Evolutionary conservation across 2,329 filamentous ascomycete species (phyloP), one percentile per base, ranked within the genome.

Genomic region (Colletotrichum aenigma): DNA sequence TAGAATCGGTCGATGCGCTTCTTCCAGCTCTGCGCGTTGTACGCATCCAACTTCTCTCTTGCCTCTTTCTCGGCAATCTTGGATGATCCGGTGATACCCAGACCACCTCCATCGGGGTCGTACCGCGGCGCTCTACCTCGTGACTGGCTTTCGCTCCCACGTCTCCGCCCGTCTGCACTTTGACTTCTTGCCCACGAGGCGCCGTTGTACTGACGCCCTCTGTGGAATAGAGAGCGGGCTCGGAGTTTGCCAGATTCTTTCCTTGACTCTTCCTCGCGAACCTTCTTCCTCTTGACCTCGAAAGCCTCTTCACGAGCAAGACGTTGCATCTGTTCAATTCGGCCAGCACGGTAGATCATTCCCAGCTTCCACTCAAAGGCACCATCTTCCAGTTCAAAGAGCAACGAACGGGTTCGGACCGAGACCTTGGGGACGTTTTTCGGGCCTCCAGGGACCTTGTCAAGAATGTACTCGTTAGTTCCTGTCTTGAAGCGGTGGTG

Each of bases 321-420:
- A 24, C 97, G 91, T 83, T 98, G 97, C 82, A 94, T 93, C 84
- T 98, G 96, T 83, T 99, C 97, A 71, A 96, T 88, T 24, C 96
- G 89, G 1, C 97, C 97, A 61, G 95, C 92, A 36, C 96, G 93
- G 83, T 98, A 99, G 67, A 99, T 99, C 81, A 96, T 93, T 18
- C 96, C 95, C 12, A 99, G 88, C 82, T 98, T 98, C 95, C 96
- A 99, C 83, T 99, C 97, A 81, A 99, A 99, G 0, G 95, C 94
- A 66, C 97, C 96, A 82, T 99, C 97, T 85, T 99, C 97, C 43
- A 99, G 89, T 81, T 98, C 96, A 75, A 99, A 96, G 4, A 98
- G 86, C 28, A 99, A 88, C 7, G 94, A 94, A 79, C 94, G 94
- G 70, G 94, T 94, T 67, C 96, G 92, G 12, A 99, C 79, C 0